Base-by-base conservation (phyloP, 352 stramenopile genomes). In the Globisporangium nunn region DNA sequence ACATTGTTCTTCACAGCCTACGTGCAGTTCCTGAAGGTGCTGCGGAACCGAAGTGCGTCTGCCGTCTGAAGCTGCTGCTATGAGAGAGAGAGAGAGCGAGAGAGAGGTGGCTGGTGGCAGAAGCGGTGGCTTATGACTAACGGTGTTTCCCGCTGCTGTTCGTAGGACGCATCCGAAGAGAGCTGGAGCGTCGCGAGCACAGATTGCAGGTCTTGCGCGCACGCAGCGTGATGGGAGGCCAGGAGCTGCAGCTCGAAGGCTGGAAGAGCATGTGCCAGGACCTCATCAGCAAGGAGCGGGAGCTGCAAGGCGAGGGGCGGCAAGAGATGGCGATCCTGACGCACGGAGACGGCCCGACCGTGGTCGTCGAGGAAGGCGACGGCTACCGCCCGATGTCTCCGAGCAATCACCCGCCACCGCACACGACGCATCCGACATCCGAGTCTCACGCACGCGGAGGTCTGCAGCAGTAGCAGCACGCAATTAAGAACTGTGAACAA, bases 221-320 rank as follows among this genome's bases (percentile, higher is more conserved):
- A 67, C 63, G 44, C 54, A 59, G 23, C 45, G 56, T 33, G 62
- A 54, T 41, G 54, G 66, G 35, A 35, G 53, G 17, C 55, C 66
- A 31, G 47, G 58, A 39, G 56, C 61, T 86, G 7, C 73, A 80
- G 37, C 58, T 86, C 18, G 67, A 66, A 5, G 73, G 69, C 7
- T 86, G 75, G 75, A 83, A 86, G 58, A 70, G 70, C 28, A 78
- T 82, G 69, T 70, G 67, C 4, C 69, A 80, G 48, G 63, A 67
- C 8, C 50, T 86, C 12, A 86, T 86, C 43, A 59, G 64, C 51
- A 66, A 74, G 7, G 75, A 86, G 62, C 64, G 59, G 30, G 70
- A 81, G 10, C 68, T 78, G 18, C 48, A 66, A 14, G 68, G 47
- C n/a, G 66, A 70, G 29, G 54, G 65, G 39, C 39, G 12, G 39